Percentiles rank a stretch among this genome's conserved stretches.
Conservation (phyloP, 1,139 yeast genomes). For the Lodderomyces oxycetoniae region DNA sequence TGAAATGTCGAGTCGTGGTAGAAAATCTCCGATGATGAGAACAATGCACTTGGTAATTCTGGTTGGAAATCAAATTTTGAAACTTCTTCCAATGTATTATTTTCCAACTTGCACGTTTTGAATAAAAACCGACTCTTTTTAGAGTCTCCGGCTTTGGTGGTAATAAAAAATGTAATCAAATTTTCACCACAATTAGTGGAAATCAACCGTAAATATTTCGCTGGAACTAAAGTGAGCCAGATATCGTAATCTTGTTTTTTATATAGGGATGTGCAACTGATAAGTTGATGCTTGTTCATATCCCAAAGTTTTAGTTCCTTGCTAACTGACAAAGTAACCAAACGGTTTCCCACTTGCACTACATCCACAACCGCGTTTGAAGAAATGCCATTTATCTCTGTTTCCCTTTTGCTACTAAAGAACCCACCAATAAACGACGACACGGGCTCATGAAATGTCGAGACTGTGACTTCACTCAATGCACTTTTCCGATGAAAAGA, state of each 20-base stretch:
- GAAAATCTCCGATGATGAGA: constrained; percentile 9
- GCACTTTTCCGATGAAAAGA: constrained; percentile 40
- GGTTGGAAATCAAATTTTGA: constrained; percentile 25
- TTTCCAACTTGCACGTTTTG: constrained; percentile 12
- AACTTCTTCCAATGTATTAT: constrained; percentile 20
- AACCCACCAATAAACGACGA: constrained; percentile 38
- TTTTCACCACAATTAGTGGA: constrained; percentile 6
- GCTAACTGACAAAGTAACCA: constrained; percentile 39
- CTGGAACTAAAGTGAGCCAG: constrained; percentile 33
- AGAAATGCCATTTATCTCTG: constrained; percentile 26
- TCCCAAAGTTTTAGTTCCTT: constrained; percentile 57
- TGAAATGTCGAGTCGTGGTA: constrained; percentile 11
- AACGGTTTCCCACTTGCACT: constrained; percentile 12
- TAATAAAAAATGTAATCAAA: constrained; percentile 16
- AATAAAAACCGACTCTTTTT: constrained; percentile 22
- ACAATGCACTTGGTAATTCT: constrained; percentile 19
- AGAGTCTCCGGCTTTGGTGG: constrained; percentile 9
- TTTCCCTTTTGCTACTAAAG: constrained; percentile 14
- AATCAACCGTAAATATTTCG: constrained; percentile 25
- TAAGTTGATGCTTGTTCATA: constrained; percentile 29
- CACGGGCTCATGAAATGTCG: constrained; percentile 49
- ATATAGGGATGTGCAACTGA: constrained; percentile 14
- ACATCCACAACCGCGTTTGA: constrained; percentile 33
- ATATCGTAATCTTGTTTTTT: constrained; percentile 13
- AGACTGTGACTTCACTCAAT: constrained; percentile 43